Evolutionary conservation across 108 stramenopile genomes (phyloP), one percentile per base, ranked within the genome.

Genomic region (Cyclostephanos tholiformis): DNA sequence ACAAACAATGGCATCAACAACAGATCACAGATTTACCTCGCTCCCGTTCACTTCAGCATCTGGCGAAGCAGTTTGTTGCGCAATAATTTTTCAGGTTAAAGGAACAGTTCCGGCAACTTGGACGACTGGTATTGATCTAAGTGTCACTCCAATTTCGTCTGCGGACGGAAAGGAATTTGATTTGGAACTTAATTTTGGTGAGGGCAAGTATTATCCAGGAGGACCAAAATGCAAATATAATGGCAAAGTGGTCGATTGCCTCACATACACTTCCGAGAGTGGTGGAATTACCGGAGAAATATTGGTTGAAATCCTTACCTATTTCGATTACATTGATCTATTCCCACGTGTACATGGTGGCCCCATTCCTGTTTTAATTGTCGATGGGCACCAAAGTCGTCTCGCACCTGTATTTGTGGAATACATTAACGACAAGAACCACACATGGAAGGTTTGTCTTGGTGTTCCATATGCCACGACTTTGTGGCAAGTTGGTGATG

Each of bases 391-490:
- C 44, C 60, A 67, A 13, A 53, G 50, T 68, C 59, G 67, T 12
- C 22, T 76, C 10, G 35, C 27, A 13, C 46, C 61, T 17, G 12
- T 12, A 2, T 68, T 76, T 38, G 49, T 62, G 12, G 61, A 61
- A 20, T 68, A 68, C 14, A 68, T 76, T n/a, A 76, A 76, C 53
- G 75, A 76, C 32, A 32, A 61, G 27, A 22, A 23, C 38, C 67
- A 76, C 52, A 67, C 44, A 66, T n/a, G n/a, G n/a, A n/a, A n/a
- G n/a, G n/a, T n/a, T n/a, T n/a, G n/a, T n/a, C n/a, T n/a, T n/a
- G n/a, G 74, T 32, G 66, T 75, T 13, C 74, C 74, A 27, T 61
- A 75, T 62, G 66, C 66, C 27, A 75, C 74, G 61, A 59, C 57
- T 14, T 20, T 67, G 16, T 75, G 65, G 74, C 74, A 67, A 30